These are phyloP conservation scores for Talaromyces wortmannii DNA, from an alignment of 495 filamentous ascomycete genomes.

Conservation along the genomic window DNA sequence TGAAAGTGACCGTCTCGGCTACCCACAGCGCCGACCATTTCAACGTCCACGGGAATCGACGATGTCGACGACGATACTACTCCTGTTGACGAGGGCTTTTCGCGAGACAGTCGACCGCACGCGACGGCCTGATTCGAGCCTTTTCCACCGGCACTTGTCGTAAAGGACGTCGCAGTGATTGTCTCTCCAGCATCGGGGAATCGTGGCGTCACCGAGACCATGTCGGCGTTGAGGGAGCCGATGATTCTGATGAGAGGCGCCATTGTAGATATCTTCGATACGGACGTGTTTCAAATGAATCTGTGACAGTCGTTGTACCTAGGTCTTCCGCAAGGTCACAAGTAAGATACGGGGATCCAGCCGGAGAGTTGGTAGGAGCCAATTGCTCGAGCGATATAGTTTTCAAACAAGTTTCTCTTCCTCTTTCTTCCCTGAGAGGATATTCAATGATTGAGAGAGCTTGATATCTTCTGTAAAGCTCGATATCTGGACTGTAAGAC, in stretches of 20 bases:
- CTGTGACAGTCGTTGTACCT: background rate
- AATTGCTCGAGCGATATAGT: too few relatives aligned
- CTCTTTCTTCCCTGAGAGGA: too few relatives aligned
- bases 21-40: slow-evolving; percentile 83
- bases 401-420: too few relatives aligned
- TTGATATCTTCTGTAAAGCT: too few relatives aligned
- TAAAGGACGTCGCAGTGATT: slow-evolving; percentile 70
- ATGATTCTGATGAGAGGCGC: slow-evolving; percentile 64
- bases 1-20: slow-evolving; percentile 41
- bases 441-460: too few relatives aligned
- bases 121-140: slow-evolving; percentile 95
- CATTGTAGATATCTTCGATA: slow-evolving; percentile 15
- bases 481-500: too few relatives aligned
- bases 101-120: slow-evolving; percentile 55
- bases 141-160: slow-evolving; percentile 81
- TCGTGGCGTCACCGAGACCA: slow-evolving; percentile 78
- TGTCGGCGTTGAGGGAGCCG: slow-evolving; percentile 90
- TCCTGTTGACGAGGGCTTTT: slow-evolving; percentile 7
- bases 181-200: slow-evolving; percentile 83
- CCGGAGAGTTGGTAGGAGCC: too few relatives aligned
- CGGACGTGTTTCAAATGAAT: background rate
- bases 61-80: slow-evolving; percentile 8
- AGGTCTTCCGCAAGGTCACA: background rate
- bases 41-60: slow-evolving; percentile 48
- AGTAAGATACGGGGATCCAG: background rate